Evolutionary conservation across 495 filamentous ascomycete species (phyloP).

Genomic region (Podospora tetraspora): DNA sequence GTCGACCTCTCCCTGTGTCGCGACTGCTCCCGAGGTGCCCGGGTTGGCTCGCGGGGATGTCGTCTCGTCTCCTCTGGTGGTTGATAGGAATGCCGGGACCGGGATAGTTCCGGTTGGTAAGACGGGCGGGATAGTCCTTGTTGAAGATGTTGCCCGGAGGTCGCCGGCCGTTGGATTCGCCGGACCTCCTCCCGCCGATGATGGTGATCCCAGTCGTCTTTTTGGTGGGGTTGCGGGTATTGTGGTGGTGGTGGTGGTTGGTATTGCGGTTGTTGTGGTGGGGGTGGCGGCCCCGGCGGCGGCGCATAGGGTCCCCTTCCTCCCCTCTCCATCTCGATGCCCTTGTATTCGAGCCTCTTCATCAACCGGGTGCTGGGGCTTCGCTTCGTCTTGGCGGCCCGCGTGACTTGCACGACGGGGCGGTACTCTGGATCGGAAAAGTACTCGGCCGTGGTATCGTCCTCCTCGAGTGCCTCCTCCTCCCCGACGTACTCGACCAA

Average conservation of each 20-base stretch:
- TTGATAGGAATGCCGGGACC: background rate
- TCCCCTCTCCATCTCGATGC: background rate
- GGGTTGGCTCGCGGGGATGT: background rate
- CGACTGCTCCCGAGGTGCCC: background rate
- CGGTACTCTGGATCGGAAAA: slow-evolving; percentile 9
- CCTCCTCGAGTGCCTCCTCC: slow-evolving; percentile 1
- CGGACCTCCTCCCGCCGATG: background rate
- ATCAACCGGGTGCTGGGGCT: slow-evolving; percentile 5
- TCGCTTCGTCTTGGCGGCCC: slow-evolving; percentile 3
- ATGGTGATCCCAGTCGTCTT: background rate
- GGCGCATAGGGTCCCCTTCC: background rate
- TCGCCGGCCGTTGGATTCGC: background rate
- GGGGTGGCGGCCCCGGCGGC: background rate
- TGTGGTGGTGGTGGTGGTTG: background rate
- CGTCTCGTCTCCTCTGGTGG: background rate
- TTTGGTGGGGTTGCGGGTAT: background rate
- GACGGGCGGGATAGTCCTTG: background rate
- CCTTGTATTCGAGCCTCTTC: slow-evolving; percentile 12
- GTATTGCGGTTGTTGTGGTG: background rate
- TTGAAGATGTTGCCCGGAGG: background rate
- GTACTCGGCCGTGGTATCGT: slow-evolving; percentile 7
- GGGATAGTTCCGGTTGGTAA: background rate
- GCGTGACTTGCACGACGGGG: background rate
- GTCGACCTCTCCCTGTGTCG: background rate
- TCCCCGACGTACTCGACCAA: background rate